A percentile compares a stretch with the other conserved stretches of the same genome.
These are phyloP conservation scores for Aspergillus sclerotiicarbonarius DNA, from an alignment of 495 filamentous ascomycete genomes.

Conservation along the genomic window DNA sequence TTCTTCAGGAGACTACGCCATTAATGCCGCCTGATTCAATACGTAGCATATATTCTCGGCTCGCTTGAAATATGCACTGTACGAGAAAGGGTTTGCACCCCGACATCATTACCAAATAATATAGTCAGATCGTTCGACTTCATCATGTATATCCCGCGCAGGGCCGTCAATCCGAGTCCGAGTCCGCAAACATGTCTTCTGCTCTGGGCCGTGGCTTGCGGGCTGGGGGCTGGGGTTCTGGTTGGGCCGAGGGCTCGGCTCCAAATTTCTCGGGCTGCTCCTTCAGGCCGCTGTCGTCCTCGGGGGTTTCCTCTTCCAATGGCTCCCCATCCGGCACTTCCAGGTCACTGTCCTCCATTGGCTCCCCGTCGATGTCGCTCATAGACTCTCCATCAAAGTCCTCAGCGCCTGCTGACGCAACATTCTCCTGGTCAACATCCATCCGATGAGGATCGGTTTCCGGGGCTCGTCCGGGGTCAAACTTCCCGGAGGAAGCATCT, in stretches of 20 bases:
- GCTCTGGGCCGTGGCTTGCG: constrained; percentile 71
- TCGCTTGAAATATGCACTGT: neutral
- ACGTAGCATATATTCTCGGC: too few species aligned
- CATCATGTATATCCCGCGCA: neutral
- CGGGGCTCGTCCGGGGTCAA: constrained; percentile 28
- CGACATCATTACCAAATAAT: neutral
- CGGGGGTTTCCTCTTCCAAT: constrained; percentile 50
- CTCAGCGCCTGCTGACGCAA: constrained; percentile 20
- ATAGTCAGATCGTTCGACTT: neutral
- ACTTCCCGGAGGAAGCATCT: constrained; percentile 40
- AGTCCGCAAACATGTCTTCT: constrained; percentile 91
- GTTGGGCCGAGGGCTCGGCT: constrained; percentile 22
- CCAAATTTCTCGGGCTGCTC: constrained; percentile 20
- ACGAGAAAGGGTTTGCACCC: neutral
- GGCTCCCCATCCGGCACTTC: constrained; percentile 53
- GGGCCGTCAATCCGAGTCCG: constrained; percentile 42
- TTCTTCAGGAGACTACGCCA: neutral
- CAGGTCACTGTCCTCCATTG: constrained; percentile 55
- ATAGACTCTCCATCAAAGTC: constrained; percentile 37
- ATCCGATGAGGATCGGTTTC: constrained; percentile 22
- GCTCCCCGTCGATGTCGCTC: constrained; percentile 50
- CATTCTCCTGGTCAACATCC: constrained; percentile 22
- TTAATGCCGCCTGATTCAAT: constrained; percentile 9
- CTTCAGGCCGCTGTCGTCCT: constrained; percentile 30
- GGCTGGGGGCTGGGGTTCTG: constrained; percentile 26